Percentiles rank a stretch among this genome's conserved stretches.
These are phyloP conservation scores for Allium sativum DNA, from an alignment of 106 monocot genomes.

Conservation along the genomic window DNA sequence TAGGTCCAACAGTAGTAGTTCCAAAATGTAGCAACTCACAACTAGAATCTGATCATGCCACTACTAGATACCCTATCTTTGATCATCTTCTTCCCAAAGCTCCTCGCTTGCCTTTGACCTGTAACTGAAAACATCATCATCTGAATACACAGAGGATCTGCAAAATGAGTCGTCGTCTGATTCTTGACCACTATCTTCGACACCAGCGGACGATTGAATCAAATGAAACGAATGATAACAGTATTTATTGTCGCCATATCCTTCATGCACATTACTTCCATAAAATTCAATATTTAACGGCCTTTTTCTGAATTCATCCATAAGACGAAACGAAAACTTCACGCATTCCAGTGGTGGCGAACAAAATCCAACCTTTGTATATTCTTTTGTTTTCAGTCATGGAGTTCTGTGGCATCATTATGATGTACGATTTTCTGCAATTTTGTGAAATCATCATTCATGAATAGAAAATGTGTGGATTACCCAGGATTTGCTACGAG, in stretches of 20 bases:
- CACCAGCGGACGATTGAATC: slow-evolving; percentile 20
- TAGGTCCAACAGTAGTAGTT: too few species aligned
- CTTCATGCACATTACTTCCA: slow-evolving; percentile 38
- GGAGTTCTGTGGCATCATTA: slow-evolving; percentile 12
- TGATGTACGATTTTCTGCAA: slow-evolving; percentile 16
- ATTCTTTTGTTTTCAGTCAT: slow-evolving; percentile 14
- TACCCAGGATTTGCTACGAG: slow-evolving; percentile 5
- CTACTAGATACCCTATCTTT: slow-evolving; percentile 17
- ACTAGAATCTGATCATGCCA: slow-evolving; percentile 30
- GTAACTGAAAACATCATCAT: slow-evolving; percentile 49
- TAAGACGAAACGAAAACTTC: slow-evolving; percentile 76
- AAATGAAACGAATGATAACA: slow-evolving; percentile 80
- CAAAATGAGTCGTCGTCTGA: slow-evolving; percentile 96
- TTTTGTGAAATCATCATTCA: slow-evolving; percentile 11
- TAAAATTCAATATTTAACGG: slow-evolving; percentile 53
- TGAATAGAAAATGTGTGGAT: slow-evolving; percentile 11
- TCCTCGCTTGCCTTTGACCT: slow-evolving; percentile 67
- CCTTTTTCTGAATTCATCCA: slow-evolving; percentile 32
- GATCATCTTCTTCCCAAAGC: slow-evolving; percentile 51
- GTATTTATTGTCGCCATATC: slow-evolving; percentile 20
- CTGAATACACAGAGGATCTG: slow-evolving; percentile 61
- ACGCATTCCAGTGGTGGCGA: slow-evolving; percentile 86
- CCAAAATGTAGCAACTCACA: background rate
- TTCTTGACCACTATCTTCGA: slow-evolving; percentile 38
- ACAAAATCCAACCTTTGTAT: slow-evolving; percentile 21